These are phyloP conservation scores for Naganishia liquefaciens DNA, from an alignment of 1,284 basidiomycete genomes.

Conservation along the genomic window DNA sequence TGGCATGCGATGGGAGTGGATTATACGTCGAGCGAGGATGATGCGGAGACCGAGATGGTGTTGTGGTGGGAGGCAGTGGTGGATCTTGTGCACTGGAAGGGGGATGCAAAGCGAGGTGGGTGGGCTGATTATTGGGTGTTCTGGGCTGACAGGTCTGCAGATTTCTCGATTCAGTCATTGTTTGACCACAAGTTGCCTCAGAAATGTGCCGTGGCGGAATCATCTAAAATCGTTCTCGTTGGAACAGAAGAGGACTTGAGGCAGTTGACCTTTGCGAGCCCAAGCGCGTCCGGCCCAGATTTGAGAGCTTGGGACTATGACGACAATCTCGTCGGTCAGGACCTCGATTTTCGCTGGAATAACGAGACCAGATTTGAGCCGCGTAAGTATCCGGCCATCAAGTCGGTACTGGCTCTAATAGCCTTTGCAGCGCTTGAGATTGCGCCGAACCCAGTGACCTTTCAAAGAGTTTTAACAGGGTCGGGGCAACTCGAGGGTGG, in stretches of 20 bases:
- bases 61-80: constrained; percentile 80
- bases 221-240: constrained; percentile 44
- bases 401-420: neutral
- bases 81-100: constrained; percentile 66
- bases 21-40: constrained; percentile 26
- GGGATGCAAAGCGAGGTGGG: constrained; percentile 62
- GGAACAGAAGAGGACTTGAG: constrained; percentile 2
- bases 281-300: neutral
- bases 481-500: constrained; percentile 73
- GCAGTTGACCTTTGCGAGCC: constrained; percentile 9
- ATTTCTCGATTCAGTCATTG: constrained; percentile 74
- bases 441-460: constrained; percentile 59
- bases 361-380: constrained; percentile 32
- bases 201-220: constrained; percentile 63
- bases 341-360: constrained; percentile 17
- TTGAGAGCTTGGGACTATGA: constrained; percentile 14
- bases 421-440: constrained; percentile 5
- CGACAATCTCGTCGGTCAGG: neutral
- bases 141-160: constrained; percentile 52
- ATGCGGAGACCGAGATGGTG: constrained; percentile 63
- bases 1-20: constrained; percentile 38
- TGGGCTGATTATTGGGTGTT: constrained; percentile 19
- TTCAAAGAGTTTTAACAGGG: constrained; percentile 72
- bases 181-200: constrained; percentile 68
- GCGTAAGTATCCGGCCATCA: constrained; percentile 43